A percentile compares a stretch with the other conserved stretches of the same genome.
Evolutionary conservation across 371 early-diverging fungal genomes (phyloP).

Genomic region (Chytridiales sp.): DNA sequence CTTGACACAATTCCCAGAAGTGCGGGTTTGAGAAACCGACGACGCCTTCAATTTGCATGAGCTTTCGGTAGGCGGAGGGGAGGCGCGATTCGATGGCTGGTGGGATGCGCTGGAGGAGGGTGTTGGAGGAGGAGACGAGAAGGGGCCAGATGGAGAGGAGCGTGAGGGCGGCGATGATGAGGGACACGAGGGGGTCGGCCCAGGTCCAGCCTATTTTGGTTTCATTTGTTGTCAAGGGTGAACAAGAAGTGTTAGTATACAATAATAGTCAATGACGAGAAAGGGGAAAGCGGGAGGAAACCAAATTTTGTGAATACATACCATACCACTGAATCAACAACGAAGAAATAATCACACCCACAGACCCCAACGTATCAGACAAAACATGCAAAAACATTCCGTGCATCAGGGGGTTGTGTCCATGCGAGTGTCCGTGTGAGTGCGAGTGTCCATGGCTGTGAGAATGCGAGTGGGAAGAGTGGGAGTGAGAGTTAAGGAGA

Average conservation of each 20-base stretch:
- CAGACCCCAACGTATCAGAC: conserved; percentile 94
- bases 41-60: conserved; percentile 38
- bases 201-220: conserved; percentile 77
- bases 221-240: too few species aligned
- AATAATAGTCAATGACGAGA: neutral
- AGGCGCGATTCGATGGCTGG: conserved; percentile 16
- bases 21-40: conserved; percentile 39
- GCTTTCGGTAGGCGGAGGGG: conserved; percentile 27
- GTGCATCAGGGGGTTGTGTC: conserved; percentile 38
- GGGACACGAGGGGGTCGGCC: conserved; percentile 92
- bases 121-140: conserved; percentile 63
- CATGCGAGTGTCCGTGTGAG: conserved; percentile 27
- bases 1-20: conserved; percentile 46
- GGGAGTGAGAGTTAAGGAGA: conserved; percentile 25
- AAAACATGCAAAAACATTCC: conserved; percentile 93
- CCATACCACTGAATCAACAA: conserved; percentile 85
- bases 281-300: neutral
- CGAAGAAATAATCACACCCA: conserved; percentile 91
- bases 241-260: neutral
- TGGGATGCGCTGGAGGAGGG: conserved; percentile 44
- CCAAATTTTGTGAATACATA: neutral
- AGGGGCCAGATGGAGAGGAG: conserved; percentile 84
- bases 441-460: conserved; percentile 50
- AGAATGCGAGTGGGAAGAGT: conserved; percentile 37
- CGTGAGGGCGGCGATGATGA: conserved; percentile 86